Conservation (phyloP, 192 early-diverging fungal genomes). For the Umbelopsis isabellina region DNA sequence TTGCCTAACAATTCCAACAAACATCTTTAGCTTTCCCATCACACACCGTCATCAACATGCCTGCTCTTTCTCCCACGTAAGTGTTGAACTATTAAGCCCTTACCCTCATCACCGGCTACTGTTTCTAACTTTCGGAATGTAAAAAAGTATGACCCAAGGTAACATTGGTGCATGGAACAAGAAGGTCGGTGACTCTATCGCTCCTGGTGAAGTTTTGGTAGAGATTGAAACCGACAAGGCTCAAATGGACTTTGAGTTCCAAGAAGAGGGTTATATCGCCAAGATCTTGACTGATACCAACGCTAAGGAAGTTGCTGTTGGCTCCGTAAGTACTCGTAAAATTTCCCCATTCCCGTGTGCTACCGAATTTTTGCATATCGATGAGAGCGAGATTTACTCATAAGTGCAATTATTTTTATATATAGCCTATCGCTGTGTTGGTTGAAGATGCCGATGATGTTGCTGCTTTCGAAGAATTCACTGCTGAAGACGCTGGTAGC, state of each 20-base stretch:
- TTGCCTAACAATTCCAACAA: neutral
- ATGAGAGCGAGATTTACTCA: neutral
- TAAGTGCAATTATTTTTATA: constrained; percentile 10
- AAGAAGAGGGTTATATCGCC: constrained; percentile 96
- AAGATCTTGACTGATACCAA: constrained; percentile 87
- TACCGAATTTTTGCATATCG: too few relatives aligned
- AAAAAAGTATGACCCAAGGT: constrained; percentile 82
- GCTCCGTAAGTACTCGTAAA: constrained; percentile 50
- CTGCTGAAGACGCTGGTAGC: constrained; percentile 54
- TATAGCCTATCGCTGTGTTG: constrained; percentile 86
- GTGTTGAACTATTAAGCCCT: neutral
- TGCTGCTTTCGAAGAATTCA: constrained; percentile 84
- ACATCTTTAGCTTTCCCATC: constrained; percentile 64
- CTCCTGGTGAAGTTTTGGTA: constrained; percentile 89
- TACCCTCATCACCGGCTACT: neutral
- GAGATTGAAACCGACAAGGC: constrained; percentile 99
- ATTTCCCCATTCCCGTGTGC: neutral
- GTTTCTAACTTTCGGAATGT: neutral
- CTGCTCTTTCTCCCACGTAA: constrained; percentile 94
- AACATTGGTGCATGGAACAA: constrained; percentile 95
- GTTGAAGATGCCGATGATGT: constrained; percentile 89
- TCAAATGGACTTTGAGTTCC: constrained; percentile 99
- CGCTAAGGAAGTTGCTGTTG: constrained; percentile 87
- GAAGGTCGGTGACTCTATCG: constrained; percentile 87
- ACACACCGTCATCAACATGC: constrained; percentile 91